Conservation (phyloP, 1,284 basidiomycete genomes). For the Acaromyces ingoldii region DNA sequence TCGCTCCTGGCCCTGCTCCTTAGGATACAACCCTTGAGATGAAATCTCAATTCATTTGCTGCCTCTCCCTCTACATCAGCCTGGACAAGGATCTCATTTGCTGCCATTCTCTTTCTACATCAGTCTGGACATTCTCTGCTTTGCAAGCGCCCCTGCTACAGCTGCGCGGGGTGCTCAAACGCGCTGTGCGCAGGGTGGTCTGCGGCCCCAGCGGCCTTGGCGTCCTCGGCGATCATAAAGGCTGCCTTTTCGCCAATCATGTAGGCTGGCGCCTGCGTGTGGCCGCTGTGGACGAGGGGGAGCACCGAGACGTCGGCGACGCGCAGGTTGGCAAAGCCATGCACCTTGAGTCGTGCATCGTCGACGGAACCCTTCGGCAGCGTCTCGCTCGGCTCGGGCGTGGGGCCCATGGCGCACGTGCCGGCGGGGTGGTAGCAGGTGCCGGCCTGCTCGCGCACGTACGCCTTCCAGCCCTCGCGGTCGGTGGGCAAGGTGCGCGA, state of each 20-base stretch:
- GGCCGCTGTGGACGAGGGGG: conserved; percentile 27
- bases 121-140: too few species aligned
- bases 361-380: conserved; percentile 56
- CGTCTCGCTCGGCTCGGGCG: conserved; percentile 6
- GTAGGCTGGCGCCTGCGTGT: conserved; percentile 33
- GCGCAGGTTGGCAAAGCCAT: conserved; percentile 47
- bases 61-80: too few species aligned
- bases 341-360: conserved; percentile 41
- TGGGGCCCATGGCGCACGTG: conserved; percentile 37
- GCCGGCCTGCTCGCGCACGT: conserved; percentile 53
- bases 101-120: too few species aligned
- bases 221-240: neutral
- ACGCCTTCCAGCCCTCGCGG: conserved; percentile 52
- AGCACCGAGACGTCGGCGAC: conserved; percentile 38
- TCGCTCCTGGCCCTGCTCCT: neutral
- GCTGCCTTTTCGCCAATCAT: conserved; percentile 38
- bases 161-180: too few species aligned
- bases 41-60: too few species aligned
- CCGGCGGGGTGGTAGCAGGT: conserved; percentile 58
- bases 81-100: too few species aligned
- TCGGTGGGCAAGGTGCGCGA: neutral
- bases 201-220: too few species aligned
- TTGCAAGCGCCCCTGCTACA: too few species aligned
- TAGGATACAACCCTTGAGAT: too few species aligned
- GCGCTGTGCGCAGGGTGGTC: too few species aligned